These are phyloP conservation scores for Stagonosporopsis tanaceti DNA, from an alignment of 2,329 filamentous ascomycete species.

Conservation along the genomic window DNA sequence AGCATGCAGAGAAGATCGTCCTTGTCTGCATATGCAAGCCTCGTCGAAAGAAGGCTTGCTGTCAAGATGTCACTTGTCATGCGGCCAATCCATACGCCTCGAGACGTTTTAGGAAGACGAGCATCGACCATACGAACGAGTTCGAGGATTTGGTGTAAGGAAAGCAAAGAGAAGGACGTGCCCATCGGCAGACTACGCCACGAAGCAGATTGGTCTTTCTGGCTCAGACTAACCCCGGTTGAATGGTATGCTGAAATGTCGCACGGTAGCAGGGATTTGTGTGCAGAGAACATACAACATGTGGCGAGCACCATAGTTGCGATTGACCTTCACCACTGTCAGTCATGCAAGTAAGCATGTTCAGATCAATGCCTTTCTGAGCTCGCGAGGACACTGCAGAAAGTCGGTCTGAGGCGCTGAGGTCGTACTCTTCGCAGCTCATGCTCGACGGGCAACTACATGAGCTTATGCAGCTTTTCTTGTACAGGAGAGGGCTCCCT, in stretches of 20 bases:
- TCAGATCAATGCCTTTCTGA: neutral
- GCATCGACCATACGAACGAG: neutral
- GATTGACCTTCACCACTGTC: neutral
- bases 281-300: neutral
- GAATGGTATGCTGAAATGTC: neutral
- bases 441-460: conserved; percentile 3
- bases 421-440: neutral
- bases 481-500: neutral
- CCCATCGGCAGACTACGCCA: too few relatives aligned
- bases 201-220: too few relatives aligned
- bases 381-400: neutral
- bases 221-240: too few relatives aligned
- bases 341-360: neutral
- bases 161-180: too few relatives aligned
- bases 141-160: neutral
- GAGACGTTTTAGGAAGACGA: conserved; percentile 10
- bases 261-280: neutral
- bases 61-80: conserved; percentile 27
- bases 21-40: conserved; percentile 17
- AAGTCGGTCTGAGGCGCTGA: conserved; percentile 3
- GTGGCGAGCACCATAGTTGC: too few relatives aligned
- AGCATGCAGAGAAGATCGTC: conserved; percentile 9
- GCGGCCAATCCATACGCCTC: conserved; percentile 10
- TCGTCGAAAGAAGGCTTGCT: conserved; percentile 9
- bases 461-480: neutral